These are phyloP conservation scores for Sechiopsis laciniata DNA, from an alignment of 306 rosid genomes.

Conservation along the genomic window DNA sequence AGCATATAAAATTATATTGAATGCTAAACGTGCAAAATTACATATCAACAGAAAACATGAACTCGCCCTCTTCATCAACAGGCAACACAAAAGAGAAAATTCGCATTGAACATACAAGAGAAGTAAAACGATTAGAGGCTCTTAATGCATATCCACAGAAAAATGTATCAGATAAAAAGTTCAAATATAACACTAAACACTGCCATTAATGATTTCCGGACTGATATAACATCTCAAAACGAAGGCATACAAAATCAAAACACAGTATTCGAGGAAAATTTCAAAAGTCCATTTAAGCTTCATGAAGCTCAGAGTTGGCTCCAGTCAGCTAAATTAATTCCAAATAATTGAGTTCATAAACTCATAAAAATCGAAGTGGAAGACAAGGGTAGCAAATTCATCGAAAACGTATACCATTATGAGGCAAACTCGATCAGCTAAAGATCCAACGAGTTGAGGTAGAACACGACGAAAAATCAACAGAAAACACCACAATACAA, in stretches of 20 bases:
- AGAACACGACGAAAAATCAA: conserved; percentile 4
- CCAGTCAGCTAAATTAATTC: conserved; percentile 2
- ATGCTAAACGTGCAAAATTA: neutral
- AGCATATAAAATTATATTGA: neutral
- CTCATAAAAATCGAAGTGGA: neutral
- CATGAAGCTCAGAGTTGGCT: neutral
- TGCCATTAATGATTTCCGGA: neutral
- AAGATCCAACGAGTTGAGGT: conserved; percentile 17
- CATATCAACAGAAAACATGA: neutral
- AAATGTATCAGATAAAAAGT: neutral
- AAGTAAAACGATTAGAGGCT: neutral
- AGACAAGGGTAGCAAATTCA: neutral
- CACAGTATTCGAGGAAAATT: neutral
- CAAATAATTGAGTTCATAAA: neutral
- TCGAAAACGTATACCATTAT: conserved; percentile 13
- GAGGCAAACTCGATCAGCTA: conserved; percentile 8
- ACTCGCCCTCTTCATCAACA: neutral
- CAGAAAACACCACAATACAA: neutral
- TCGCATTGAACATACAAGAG: neutral
- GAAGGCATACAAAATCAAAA: conserved; percentile 11
- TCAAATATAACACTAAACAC: neutral
- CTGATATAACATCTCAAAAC: neutral
- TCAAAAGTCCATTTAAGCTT: conserved; percentile 7
- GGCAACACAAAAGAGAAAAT: neutral
- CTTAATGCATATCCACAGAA: conserved; percentile 2